A percentile compares a stretch with the other conserved stretches of the same genome.
These are phyloP conservation scores for Cystobasidium ongulense DNA, from an alignment of 768 basidiomycete species.

Conservation along the genomic window DNA sequence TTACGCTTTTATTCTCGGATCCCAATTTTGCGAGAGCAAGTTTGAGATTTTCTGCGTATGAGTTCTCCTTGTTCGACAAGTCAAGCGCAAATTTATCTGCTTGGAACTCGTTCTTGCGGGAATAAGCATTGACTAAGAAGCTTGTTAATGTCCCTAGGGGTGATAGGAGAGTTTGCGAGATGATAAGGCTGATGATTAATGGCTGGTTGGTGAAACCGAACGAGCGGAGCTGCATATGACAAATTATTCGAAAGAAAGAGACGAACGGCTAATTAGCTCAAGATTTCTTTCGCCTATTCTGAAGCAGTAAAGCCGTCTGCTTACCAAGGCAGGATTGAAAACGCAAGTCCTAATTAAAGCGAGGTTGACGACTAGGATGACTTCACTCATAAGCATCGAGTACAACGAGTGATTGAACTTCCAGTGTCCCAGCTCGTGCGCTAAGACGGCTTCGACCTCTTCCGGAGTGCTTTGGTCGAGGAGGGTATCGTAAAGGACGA, in stretches of 20 bases:
- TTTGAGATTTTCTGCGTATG: slow-evolving; percentile 21
- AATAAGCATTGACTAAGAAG: slow-evolving; percentile 39
- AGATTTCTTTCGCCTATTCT: too few relatives aligned
- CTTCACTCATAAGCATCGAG: slow-evolving; percentile 69
- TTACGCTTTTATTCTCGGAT: slow-evolving; percentile 19
- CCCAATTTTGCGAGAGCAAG: slow-evolving; percentile 14
- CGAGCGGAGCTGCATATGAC: slow-evolving; percentile 39
- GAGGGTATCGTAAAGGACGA: slow-evolving; percentile 94
- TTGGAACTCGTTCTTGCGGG: slow-evolving; percentile 36
- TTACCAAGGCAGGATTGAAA: slow-evolving; percentile 45
- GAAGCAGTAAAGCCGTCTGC: slow-evolving; percentile 30
- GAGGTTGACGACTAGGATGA: slow-evolving; percentile 73
- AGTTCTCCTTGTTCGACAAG: neutral
- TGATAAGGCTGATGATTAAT: slow-evolving; percentile 46
- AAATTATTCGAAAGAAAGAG: neutral
- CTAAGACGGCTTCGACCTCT: slow-evolving; percentile 94
- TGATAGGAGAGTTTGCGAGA: slow-evolving; percentile 45
- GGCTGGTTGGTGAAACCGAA: slow-evolving; percentile 40
- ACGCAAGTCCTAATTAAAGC: slow-evolving; percentile 46
- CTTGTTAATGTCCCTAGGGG: slow-evolving; percentile 45
- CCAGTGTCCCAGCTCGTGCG: slow-evolving; percentile 97
- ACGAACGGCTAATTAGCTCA: too few relatives aligned
- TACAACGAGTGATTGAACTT: slow-evolving; percentile 60
- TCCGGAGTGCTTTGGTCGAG: slow-evolving; percentile 82
- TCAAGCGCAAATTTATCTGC: slow-evolving; percentile 38